These are phyloP conservation scores for Gyromitra esculenta DNA, from an alignment of 2,329 filamentous ascomycete genomes.

Conservation along the genomic window DNA sequence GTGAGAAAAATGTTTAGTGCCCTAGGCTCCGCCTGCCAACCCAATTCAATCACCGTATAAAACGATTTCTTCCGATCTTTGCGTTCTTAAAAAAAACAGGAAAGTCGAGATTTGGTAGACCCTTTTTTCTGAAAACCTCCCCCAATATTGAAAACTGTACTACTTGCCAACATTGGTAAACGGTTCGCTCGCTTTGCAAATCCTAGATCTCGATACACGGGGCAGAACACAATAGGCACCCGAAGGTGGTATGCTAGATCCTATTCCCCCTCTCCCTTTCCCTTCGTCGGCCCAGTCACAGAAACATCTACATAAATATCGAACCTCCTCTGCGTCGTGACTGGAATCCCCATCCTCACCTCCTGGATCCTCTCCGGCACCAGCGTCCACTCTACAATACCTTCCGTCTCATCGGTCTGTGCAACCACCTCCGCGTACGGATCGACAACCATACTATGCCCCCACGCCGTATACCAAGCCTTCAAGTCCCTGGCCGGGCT, in stretches of 20 bases:
- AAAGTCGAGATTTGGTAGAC: no score
- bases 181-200: neutral
- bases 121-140: no score
- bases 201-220: neutral
- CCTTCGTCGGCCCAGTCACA: constrained; percentile 34
- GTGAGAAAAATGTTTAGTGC: no score
- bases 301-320: constrained; percentile 95
- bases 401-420: constrained; percentile 77
- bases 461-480: constrained; percentile 86
- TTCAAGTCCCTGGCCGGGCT: constrained; percentile 81
- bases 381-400: constrained; percentile 77
- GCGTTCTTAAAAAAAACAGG: no score
- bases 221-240: neutral
- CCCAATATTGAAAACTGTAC: no score
- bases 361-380: constrained; percentile 74
- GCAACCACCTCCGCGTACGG: constrained; percentile 84
- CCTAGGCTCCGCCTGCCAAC: no score
- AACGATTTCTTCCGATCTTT: no score
- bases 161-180: no score
- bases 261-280: constrained; percentile 63
- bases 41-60: no score
- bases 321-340: constrained; percentile 85
- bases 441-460: constrained; percentile 87
- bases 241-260: neutral
- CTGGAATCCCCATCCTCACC: constrained; percentile 82